A percentile compares a stretch with the other conserved stretches of the same genome.
These are phyloP conservation scores for Xylariaceae sp. DNA, from an alignment of 2,329 filamentous ascomycete species.

Conservation along the genomic window DNA sequence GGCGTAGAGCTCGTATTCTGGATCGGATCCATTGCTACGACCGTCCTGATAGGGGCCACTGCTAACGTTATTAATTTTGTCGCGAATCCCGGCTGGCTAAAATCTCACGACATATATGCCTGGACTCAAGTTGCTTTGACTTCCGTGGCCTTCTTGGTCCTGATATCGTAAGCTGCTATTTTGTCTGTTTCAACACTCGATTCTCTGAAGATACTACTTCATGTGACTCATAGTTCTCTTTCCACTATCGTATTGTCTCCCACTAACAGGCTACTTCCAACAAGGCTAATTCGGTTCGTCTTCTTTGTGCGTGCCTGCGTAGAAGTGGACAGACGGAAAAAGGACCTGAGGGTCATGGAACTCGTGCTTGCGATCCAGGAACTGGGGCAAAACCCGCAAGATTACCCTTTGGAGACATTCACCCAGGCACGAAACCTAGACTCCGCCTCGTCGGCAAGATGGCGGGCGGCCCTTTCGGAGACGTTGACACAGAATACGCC, in stretches of 20 bases:
- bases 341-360: conserved; percentile 16
- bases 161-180: background rate
- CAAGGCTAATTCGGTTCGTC: conserved; percentile 21
- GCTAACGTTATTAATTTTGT: conserved; percentile 4
- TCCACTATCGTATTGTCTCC: background rate
- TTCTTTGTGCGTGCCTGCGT: conserved; percentile 28
- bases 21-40: conserved; percentile 6
- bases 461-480: conserved; percentile 4
- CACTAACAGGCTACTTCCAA: background rate
- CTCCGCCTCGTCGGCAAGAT: background rate
- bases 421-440: conserved; percentile 2
- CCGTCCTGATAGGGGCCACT: background rate
- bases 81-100: background rate
- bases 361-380: conserved; percentile 19
- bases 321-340: conserved; percentile 22
- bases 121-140: conserved; percentile 6
- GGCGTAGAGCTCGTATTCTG: conserved; percentile 24
- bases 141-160: background rate
- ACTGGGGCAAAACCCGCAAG: conserved; percentile 15
- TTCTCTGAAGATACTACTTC: background rate
- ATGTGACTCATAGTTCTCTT: background rate
- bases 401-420: conserved; percentile 7
- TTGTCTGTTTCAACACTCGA: background rate
- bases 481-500: background rate
- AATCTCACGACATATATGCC: background rate